Evolutionary conservation across 176 grass and related monocot species (phyloP).

Genomic region (Hordeum marinum): DNA sequence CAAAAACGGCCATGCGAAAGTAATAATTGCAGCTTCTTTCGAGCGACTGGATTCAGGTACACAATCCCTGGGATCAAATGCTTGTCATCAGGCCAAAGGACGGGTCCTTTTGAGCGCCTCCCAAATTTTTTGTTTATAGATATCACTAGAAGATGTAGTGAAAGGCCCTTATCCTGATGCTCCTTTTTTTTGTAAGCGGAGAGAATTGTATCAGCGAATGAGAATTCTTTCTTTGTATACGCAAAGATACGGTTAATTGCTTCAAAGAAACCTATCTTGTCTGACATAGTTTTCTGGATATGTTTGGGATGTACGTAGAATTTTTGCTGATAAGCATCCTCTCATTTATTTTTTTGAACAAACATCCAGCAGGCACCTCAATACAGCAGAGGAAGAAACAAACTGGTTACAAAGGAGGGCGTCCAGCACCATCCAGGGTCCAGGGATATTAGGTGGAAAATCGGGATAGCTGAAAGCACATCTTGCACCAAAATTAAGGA

Average conservation of each 20-base stretch:
- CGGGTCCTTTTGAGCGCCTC: slow-evolving; percentile 15
- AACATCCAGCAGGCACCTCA: too few relatives aligned
- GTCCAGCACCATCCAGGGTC: too few relatives aligned
- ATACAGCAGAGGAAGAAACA: too few relatives aligned
- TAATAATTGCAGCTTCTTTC: slow-evolving; percentile 41
- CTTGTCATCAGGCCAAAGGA: slow-evolving; percentile 22
- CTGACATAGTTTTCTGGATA: neutral
- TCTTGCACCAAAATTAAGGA: too few relatives aligned
- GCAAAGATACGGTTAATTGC: slow-evolving; percentile 7
- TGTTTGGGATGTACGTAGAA: neutral
- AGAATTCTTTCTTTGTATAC: slow-evolving; percentile 5
- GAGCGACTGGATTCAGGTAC: slow-evolving; percentile 6
- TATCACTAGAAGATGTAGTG: slow-evolving; percentile 36
- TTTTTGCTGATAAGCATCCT: too few relatives aligned
- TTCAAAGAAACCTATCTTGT: neutral
- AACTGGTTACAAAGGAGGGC: too few relatives aligned
- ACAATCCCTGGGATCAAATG: neutral
- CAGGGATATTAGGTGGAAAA: too few relatives aligned
- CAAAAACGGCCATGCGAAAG: slow-evolving; percentile 24
- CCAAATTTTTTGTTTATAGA: slow-evolving; percentile 23
- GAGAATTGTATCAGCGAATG: neutral
- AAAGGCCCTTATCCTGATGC: slow-evolving; percentile 2
- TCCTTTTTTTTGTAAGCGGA: slow-evolving; percentile 39
- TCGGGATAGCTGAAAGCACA: too few relatives aligned
- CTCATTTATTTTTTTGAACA: too few relatives aligned